Conservation (phyloP, 129 eudicot genomes). For the Glebionis coronaria region DNA sequence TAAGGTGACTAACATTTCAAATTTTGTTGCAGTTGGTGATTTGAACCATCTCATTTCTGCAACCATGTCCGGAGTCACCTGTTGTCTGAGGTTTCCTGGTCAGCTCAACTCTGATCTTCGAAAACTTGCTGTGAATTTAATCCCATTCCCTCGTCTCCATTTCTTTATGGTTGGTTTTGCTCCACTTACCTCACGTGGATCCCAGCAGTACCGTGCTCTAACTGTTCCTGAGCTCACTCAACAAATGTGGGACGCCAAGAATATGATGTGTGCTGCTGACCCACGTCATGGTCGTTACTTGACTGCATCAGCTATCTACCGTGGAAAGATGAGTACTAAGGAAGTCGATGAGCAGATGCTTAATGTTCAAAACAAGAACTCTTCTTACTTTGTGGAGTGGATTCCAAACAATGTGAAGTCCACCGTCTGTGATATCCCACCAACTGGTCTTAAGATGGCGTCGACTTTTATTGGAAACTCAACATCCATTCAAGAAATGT, state of each 20-base stretch:
- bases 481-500: constrained; percentile 75
- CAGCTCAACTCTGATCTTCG: no score
- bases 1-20: no score
- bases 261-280: constrained; percentile 88
- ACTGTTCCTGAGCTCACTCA: constrained; percentile 61
- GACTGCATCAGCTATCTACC: constrained; percentile 72
- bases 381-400: constrained; percentile 68
- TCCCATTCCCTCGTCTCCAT: no score
- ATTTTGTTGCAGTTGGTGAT: no score
- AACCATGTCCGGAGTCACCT: no score
- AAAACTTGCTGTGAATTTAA: no score
- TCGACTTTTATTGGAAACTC: constrained; percentile 64
- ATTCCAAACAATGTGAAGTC: constrained; percentile 66
- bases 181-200: no score
- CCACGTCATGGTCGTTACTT: constrained; percentile 72
- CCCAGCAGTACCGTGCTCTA: no score
- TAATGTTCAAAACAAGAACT: constrained; percentile 63
- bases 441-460: constrained; percentile 61
- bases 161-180: no score
- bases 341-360: constrained; percentile 76
- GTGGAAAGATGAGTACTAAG: constrained; percentile 79
- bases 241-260: constrained; percentile 82
- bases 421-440: constrained; percentile 65
- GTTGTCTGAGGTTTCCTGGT: no score
- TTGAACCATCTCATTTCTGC: no score